Conservation (phyloP, 192 early-diverging fungal genomes). For the Funneliformis mosseae region DNA sequence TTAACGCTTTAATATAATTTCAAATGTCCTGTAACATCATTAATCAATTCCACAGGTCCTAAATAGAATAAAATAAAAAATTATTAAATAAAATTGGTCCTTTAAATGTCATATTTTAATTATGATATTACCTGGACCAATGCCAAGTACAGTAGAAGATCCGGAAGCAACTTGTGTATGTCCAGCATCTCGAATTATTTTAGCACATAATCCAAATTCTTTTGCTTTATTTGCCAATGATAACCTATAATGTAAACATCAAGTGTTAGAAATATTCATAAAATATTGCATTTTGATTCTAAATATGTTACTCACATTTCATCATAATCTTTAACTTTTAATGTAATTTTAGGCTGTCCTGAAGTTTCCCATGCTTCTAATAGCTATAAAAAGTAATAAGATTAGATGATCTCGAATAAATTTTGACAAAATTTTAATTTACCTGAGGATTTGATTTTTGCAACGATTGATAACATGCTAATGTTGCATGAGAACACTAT, state of each 20-base stretch:
- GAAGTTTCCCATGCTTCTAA: conserved; percentile 70
- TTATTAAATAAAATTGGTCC: neutral
- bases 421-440: neutral
- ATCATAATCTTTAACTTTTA: conserved; percentile 76
- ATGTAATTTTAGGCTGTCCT: conserved; percentile 85
- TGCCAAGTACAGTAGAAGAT: conserved; percentile 87
- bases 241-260: conserved; percentile 49
- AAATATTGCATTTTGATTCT: neutral
- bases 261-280: neutral
- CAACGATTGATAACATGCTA: conserved; percentile 77
- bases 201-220: conserved; percentile 62
- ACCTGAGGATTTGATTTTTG: conserved; percentile 50
- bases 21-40: conserved; percentile 46
- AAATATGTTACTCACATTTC: conserved; percentile 59
- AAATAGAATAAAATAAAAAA: neutral
- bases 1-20: conserved; percentile 38
- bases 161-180: conserved; percentile 90
- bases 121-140: conserved; percentile 78
- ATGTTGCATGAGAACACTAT: conserved; percentile 87
- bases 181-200: conserved; percentile 89
- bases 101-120: too few species aligned
- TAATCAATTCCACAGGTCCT: conserved; percentile 44
- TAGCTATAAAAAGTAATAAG: conserved; percentile 35
- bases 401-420: neutral
- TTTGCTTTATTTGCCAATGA: conserved; percentile 63